A percentile compares a stretch with the other conserved stretches of the same genome.
These are phyloP conservation scores for Pseudogymnoascus sp. DNA, from an alignment of 2,329 filamentous ascomycete genomes.

Conservation along the genomic window DNA sequence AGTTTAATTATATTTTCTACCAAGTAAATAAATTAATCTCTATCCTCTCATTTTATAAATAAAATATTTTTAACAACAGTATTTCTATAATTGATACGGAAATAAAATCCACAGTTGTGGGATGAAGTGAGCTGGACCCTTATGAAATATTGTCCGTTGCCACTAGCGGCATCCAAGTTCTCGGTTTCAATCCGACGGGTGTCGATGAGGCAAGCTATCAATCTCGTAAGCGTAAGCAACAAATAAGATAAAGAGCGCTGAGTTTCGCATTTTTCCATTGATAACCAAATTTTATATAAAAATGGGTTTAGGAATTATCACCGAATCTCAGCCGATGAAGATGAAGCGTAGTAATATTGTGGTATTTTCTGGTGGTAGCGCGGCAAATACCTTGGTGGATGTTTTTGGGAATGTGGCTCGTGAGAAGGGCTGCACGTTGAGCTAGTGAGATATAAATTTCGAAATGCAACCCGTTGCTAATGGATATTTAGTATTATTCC, in stretches of 20 bases:
- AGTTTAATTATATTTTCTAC: neutral
- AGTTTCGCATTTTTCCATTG: neutral
- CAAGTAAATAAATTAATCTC: neutral
- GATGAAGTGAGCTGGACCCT: neutral
- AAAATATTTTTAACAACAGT: neutral
- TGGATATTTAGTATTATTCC: slow-evolving; percentile 68
- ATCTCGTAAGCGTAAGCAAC: neutral
- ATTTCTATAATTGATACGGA: neutral
- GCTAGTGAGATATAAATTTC: slow-evolving; percentile 23
- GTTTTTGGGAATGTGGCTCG: slow-evolving; percentile 58
- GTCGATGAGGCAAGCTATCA: neutral
- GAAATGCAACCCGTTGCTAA: slow-evolving; percentile 39
- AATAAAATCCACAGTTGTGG: neutral
- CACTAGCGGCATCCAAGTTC: neutral
- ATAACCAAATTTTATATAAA: neutral
- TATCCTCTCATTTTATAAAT: neutral
- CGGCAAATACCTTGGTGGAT: slow-evolving; percentile 89
- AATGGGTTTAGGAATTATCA: slow-evolving; percentile 2
- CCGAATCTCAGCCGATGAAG: neutral
- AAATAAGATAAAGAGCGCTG: neutral
- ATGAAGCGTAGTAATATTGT: slow-evolving; percentile 49
- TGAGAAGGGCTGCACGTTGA: slow-evolving; percentile 24
- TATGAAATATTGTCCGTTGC: neutral
- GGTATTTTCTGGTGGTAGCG: slow-evolving; percentile 85
- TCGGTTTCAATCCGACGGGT: neutral